A percentile compares a stretch with the other conserved stretches of the same genome.
Conservation (phyloP, 1,284 basidiomycete genomes). For the Earliella scabrosa region DNA sequence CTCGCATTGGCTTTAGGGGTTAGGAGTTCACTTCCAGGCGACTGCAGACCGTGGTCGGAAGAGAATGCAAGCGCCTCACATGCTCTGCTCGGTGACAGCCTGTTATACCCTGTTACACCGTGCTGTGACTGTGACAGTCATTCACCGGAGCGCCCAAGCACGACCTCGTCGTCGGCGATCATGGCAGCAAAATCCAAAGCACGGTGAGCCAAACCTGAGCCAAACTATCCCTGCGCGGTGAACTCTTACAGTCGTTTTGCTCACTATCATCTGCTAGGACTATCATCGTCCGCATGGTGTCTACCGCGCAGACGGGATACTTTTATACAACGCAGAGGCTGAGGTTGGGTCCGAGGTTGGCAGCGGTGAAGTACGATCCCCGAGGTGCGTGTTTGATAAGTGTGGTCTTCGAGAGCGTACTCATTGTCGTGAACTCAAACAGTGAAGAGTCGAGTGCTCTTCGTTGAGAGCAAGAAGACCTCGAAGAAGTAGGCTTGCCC, state of each 20-base stretch:
- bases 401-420: background rate
- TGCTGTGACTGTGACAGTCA: no score
- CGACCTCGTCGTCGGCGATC: background rate
- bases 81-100: no score
- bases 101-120: no score
- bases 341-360: slow-evolving; percentile 72
- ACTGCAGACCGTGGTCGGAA: no score
- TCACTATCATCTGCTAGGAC: slow-evolving; percentile 54
- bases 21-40: no score
- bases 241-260: background rate
- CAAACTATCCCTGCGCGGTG: background rate
- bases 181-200: background rate
- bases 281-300: slow-evolving; percentile 83
- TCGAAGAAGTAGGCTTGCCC: slow-evolving; percentile 48
- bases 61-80: no score
- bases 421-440: background rate
- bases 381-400: slow-evolving; percentile 61
- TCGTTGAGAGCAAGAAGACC: slow-evolving; percentile 79
- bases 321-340: slow-evolving; percentile 85
- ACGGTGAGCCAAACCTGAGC: background rate
- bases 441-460: slow-evolving; percentile 78
- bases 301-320: slow-evolving; percentile 88
- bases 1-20: no score
- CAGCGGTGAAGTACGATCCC: slow-evolving; percentile 90
- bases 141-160: no score